Base-by-base conservation (phyloP, 495 filamentous ascomycete species). In the Pseudomonodictys pantanalensis region DNA sequence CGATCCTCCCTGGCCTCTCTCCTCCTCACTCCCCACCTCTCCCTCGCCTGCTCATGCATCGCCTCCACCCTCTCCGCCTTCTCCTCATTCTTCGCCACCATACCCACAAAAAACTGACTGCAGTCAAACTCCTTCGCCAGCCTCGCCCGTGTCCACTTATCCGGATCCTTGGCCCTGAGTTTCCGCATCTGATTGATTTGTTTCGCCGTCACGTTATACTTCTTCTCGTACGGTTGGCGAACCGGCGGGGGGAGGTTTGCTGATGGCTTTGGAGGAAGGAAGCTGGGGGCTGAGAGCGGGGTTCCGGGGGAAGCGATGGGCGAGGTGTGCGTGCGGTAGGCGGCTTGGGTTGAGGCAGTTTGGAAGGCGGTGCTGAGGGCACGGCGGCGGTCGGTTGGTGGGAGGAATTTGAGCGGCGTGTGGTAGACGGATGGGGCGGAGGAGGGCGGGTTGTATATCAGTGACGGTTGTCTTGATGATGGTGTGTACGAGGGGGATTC, bases 401-500 rank as follows among this genome's bases (percentile, higher is more conserved):
- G 95, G 15, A 98, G 85, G 77, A 98, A 98, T 62, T 89, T 91
- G 55, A 83, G 77, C 28, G 93, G 93, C 2, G 93, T 98, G 71
- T 95, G 83, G 72, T 86, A 89, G 30, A 91, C 86, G 18, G 83
- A 88, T 1, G 95, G 82, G 0, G 83, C 81, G 29, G 89, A 84
- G n/a, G 92, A 86, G 6, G 93, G 93, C 39, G 93, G 93, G 76
- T 97, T 97, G 85, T 87, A 92, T 75, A 98, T 85, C 71, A 97
- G 47, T 8, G 62, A 85, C 18, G 66, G 53, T 5, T 80, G 73
- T 24, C 76, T 68, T 29, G 64, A 58, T 1, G 67, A 63, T 30
- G 73, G 62, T 9, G 80, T 68, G 75, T 90, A 92, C 52, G 87
- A 86, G 10, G 82, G 77, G 73, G 91, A 86, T 24, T 86, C 86